Evolutionary conservation across 73 alveolate genomes (phyloP).

Genomic region (Durusdinium trenchii): DNA sequence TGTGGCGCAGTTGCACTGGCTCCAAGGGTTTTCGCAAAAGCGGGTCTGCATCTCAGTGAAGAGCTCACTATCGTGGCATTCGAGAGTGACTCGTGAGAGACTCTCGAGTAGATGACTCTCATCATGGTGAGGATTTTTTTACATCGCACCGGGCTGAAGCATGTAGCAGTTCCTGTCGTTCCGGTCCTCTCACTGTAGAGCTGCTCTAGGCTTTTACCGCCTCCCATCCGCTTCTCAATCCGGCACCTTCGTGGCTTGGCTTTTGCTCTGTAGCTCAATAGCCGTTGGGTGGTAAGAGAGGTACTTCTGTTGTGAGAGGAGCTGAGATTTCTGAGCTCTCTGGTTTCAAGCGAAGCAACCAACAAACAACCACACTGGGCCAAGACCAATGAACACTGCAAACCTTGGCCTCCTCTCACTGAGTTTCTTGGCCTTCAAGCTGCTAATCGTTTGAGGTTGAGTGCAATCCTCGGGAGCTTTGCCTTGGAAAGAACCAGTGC

Average conservation of each 20-base stretch:
- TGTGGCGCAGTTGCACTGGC: too few species aligned
- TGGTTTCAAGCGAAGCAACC: too few species aligned
- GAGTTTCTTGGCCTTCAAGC: too few species aligned
- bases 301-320: neutral
- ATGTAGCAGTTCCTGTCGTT: too few species aligned
- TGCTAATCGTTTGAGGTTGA: slow-evolving; percentile 35
- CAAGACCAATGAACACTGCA: neutral
- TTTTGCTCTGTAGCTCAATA: too few species aligned
- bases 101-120: too few species aligned
- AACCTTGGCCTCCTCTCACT: neutral
- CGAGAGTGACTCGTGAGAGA: too few species aligned
- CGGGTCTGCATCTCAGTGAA: neutral
- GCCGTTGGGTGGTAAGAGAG: neutral
- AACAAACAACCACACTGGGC: too few species aligned
- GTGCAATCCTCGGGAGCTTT: slow-evolving; percentile 69
- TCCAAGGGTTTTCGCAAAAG: too few species aligned
- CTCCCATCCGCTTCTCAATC: slow-evolving; percentile 53
- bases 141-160: too few species aligned
- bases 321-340: too few species aligned
- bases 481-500: slow-evolving; percentile 70
- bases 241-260: slow-evolving; percentile 60
- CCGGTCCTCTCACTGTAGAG: neutral
- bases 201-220: slow-evolving; percentile 46
- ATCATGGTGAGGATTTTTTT: too few species aligned
- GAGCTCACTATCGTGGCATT: neutral